Percentiles rank a stretch among this genome's conserved stretches.
Evolutionary conservation across 2,329 filamentous ascomycete genomes (phyloP).

Genomic region (Ilyonectria robusta): DNA sequence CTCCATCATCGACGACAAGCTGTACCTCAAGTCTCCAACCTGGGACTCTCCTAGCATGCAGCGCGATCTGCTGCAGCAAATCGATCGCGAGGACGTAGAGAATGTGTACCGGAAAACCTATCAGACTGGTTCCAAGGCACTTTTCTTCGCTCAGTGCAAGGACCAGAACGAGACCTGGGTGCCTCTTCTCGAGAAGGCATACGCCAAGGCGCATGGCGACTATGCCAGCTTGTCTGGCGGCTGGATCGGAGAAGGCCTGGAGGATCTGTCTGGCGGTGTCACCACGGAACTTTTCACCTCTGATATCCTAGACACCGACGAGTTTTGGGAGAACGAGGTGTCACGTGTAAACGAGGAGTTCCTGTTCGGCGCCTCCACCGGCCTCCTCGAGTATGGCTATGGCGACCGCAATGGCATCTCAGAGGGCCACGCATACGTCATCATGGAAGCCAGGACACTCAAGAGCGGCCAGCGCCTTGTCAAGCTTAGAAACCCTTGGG

Average conservation of each 20-base stretch:
- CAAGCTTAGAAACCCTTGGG: slow-evolving; percentile 74
- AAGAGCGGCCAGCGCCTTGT: slow-evolving; percentile 69
- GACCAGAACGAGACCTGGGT: slow-evolving; percentile 88
- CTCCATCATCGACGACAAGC: slow-evolving; percentile 91
- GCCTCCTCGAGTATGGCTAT: slow-evolving; percentile 74
- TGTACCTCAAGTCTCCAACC: slow-evolving; percentile 85
- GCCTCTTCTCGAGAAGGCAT: slow-evolving; percentile 85
- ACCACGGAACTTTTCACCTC: slow-evolving; percentile 78
- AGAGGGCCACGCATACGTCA: slow-evolving; percentile 72
- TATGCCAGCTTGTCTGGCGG: slow-evolving; percentile 80
- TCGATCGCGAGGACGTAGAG: slow-evolving; percentile 81
- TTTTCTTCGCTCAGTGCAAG: slow-evolving; percentile 84
- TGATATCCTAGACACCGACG: slow-evolving; percentile 83
- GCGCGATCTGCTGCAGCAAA: slow-evolving; percentile 80
- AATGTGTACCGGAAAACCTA: slow-evolving; percentile 79
- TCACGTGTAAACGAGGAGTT: slow-evolving; percentile 86
- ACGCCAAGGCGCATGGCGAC: slow-evolving; percentile 87
- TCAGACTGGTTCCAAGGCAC: slow-evolving; percentile 81
- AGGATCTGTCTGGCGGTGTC: slow-evolving; percentile 77
- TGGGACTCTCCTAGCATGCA: slow-evolving; percentile 86
- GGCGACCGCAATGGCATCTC: slow-evolving; percentile 72
- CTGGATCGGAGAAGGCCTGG: slow-evolving; percentile 74
- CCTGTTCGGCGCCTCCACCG: slow-evolving; percentile 79
- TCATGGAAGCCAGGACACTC: slow-evolving; percentile 70
- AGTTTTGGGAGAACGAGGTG: slow-evolving; percentile 87